Evolutionary conservation across 2,329 filamentous ascomycete species (phyloP), one percentile per base, ranked within the genome.

Genomic region (Diaporthe vaccinii): DNA sequence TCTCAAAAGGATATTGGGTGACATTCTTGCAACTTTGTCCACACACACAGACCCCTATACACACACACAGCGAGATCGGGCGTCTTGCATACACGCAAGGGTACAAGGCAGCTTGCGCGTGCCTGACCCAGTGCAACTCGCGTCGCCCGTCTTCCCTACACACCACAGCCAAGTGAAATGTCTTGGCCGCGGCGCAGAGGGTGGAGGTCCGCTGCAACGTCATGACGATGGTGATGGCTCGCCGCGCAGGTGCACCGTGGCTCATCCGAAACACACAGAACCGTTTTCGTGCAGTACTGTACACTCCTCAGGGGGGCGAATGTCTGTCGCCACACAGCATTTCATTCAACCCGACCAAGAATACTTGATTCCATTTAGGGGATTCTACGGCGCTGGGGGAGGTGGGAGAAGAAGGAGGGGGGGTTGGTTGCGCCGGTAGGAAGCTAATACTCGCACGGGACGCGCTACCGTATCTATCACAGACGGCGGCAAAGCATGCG

Each of bases 161-260:
- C 28, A 34, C 28, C 41, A 46, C 39, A 28, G 14, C 25, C 25
- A 67, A 28, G 31, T 25, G n/a, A 34, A 65, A 31, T 55, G 49
- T 55, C 46, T 69, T 69, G 65, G 65, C 62, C 62, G 20, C 65
- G 46, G 46, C 44, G 46, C 8, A 69, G 49, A 41, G 34, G 34
- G 34, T 55, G 65, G 49, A 69, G 49, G 65, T 28, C 34, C 6
- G 34, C 49, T 69, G 65, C 65, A 69, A 69, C 65, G 49, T 69
- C 9, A 69, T 69, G 65, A 69, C 65, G 65, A 69, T 22, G n/a
- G 65, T 36, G n/a, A 69, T 55, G 65, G 34, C 20, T 14, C 20
- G 4, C n/a, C 65, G 34, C 65, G 49, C 65, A 41, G 49, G n/a
- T 69, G 49, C 49, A 22, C 46, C 34, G 46, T 68, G 65, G 65